Evolutionary conservation across 768 basidiomycete species (phyloP), one percentile per base, ranked within the genome.

Genomic region (Lentinula boryana): DNA sequence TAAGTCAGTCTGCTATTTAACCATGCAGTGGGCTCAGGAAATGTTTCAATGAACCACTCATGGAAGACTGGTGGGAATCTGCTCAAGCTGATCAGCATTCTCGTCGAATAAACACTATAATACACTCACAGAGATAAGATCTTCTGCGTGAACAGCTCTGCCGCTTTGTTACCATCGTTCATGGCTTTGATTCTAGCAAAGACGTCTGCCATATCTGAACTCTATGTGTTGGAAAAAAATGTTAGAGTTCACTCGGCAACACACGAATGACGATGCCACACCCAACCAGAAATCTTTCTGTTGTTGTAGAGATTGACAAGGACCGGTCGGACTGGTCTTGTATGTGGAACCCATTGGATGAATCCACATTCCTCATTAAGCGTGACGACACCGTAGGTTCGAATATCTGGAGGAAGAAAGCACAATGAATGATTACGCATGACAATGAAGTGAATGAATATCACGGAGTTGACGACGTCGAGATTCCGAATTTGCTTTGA

Each of bases 291-390:
- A 56, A 80, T 68, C 13, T 74, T 68, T 58, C 68, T 72, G 31
- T 75, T 71, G 2, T 84, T 80, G 68, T 98, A 99, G 4, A 73
- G 74, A 62, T 86, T 86, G 56, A 80, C 64, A 13, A 98, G 76
- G 48, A 98, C 82, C 0, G 83, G 81, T 32, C 96, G 87, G 40
- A 98, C 73, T 1, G 93, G 90, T 31, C 85, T 80, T 1, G 95
- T 97, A 70, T 98, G 90, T 0, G 89, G 91, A 3, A 99, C 97
- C 97, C 97, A 99, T 84, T 99, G 93, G 60, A 98, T 93, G 53
- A 98, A 85, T 0, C 97, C 97, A 68, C 95, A 98, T 65, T 96
- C 94, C 66, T 98, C 96, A 69, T 97, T 98, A 63, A 99, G 80
- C 5, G 95, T 93, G 31, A 97, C 89, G n/a, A 98, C 94, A n/a